A percentile compares a stretch with the other conserved stretches of the same genome.
phyloP scores from a whole-genome alignment of 352 stramenopile species.

The Globisporangium solare region DNA sequence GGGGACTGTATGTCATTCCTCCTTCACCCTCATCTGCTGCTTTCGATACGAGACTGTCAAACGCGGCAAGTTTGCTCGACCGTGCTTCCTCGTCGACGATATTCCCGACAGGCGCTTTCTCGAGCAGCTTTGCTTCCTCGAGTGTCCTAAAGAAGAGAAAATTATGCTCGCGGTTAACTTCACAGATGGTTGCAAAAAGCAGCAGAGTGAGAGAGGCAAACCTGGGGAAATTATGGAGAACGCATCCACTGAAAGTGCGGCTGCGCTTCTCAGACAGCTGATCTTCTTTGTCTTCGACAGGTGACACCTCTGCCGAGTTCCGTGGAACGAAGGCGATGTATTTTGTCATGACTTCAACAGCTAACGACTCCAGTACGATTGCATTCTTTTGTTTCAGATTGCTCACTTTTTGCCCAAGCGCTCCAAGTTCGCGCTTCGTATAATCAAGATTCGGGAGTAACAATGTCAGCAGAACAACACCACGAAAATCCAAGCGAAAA shows the following conservation, averaged over 20 bases:
- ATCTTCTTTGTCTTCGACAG: constrained; percentile 1
- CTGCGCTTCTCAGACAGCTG: neutral
- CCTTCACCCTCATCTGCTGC: constrained; percentile 2
- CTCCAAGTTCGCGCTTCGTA: constrained; percentile 45
- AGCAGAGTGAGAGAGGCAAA: constrained; percentile 7
- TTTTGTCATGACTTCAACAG: constrained; percentile 42
- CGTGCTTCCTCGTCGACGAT: constrained; percentile 13
- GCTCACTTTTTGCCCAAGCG: constrained; percentile 39
- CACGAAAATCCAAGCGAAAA: neutral
- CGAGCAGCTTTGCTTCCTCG: constrained; percentile 54
- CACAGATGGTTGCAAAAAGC: neutral
- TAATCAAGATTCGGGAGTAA: neutral
- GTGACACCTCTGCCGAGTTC: neutral
- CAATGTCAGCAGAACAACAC: neutral
- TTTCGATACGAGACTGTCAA: constrained; percentile 5
- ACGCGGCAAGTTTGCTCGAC: constrained; percentile 4
- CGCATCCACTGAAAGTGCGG: constrained; percentile 13
- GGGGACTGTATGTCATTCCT: constrained; percentile 4
- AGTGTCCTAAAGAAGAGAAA: constrained; percentile 18
- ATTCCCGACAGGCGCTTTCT: constrained; percentile 24
- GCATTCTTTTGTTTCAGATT: constrained; percentile 42
- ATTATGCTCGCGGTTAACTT: no score
- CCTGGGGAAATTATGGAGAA: constrained; percentile 62
- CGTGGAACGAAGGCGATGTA: constrained; percentile 22
- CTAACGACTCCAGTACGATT: constrained; percentile 32